Conservation (phyloP, 176 grass and related monocot species). For the Otatea glauca region DNA sequence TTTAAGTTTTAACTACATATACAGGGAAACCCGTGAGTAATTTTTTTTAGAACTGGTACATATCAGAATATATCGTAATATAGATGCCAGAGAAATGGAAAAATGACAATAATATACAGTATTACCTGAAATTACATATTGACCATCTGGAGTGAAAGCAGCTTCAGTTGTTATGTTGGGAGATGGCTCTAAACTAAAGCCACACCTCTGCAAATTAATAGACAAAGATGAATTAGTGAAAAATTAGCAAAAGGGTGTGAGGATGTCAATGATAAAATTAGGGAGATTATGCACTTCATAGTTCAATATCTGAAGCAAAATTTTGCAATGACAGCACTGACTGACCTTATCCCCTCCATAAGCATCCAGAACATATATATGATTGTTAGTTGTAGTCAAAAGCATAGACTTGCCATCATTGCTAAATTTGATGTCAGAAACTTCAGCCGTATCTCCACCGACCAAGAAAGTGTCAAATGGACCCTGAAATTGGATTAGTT, state of each 20-base stretch:
- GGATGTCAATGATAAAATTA: constrained; percentile 8
- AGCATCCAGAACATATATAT: constrained; percentile 98
- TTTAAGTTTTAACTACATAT: neutral
- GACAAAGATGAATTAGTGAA: constrained; percentile 25
- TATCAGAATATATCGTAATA: constrained; percentile 25
- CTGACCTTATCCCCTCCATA: constrained; percentile 93
- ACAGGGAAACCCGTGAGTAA: neutral
- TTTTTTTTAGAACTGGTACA: constrained; percentile 13
- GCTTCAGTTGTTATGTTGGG: constrained; percentile 83
- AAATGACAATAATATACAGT: neutral
- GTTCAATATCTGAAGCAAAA: constrained; percentile 10
- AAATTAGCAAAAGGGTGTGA: neutral
- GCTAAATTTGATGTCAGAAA: constrained; percentile 98
- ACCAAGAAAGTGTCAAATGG: constrained; percentile 98
- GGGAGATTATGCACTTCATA: constrained; percentile 26
- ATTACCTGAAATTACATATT: constrained; percentile 91
- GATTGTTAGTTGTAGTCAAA: constrained; percentile 95
- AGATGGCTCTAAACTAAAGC: constrained; percentile 95
- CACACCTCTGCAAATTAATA: constrained; percentile 73
- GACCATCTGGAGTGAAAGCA: constrained; percentile 96
- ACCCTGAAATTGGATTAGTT: constrained; percentile 61
- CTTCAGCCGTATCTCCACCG: constrained; percentile 92
- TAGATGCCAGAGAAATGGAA: neutral
- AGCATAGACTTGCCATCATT: constrained; percentile 98
- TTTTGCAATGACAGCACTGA: neutral